A percentile compares a stretch with the other conserved stretches of the same genome.
Conservation (phyloP, 345 rosid species). For the Eucalyptus tenuipes region DNA sequence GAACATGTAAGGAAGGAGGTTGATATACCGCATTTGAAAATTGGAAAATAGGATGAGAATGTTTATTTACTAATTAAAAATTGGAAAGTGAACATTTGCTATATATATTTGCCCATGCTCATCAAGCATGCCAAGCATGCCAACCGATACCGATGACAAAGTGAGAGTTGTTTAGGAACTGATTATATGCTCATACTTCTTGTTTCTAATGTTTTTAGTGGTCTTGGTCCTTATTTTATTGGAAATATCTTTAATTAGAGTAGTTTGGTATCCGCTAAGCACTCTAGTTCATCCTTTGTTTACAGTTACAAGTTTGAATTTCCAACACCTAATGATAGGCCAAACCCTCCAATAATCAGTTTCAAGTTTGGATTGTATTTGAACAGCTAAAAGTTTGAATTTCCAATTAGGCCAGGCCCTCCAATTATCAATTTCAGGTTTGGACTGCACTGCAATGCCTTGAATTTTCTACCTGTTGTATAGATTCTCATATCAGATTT, state of each 20-base stretch:
- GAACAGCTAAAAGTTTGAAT: neutral
- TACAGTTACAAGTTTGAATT: conserved; percentile 94
- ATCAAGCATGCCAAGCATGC: neutral
- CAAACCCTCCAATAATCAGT: conserved; percentile 93
- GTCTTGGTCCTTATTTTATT: no score
- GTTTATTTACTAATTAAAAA: neutral
- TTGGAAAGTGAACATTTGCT: neutral
- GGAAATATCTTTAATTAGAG: no score
- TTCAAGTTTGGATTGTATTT: conserved; percentile 52
- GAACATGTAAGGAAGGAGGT: neutral
- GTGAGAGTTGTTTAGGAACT: no score
- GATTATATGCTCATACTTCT: no score
- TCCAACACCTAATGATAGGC: conserved; percentile 97
- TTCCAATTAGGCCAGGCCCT: no score
- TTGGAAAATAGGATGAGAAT: neutral
- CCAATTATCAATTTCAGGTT: no score
- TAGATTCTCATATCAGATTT: no score
- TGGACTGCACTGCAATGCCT: no score
- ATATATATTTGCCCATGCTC: neutral
- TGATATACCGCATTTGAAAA: neutral
- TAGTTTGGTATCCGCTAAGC: no score
- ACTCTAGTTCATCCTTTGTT: neutral
- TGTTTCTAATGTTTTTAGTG: no score
- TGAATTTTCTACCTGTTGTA: no score
- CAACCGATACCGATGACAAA: no score